These are phyloP conservation scores for Jamesozyma lodderae DNA, from an alignment of 805 yeast species.

Conservation along the genomic window DNA sequence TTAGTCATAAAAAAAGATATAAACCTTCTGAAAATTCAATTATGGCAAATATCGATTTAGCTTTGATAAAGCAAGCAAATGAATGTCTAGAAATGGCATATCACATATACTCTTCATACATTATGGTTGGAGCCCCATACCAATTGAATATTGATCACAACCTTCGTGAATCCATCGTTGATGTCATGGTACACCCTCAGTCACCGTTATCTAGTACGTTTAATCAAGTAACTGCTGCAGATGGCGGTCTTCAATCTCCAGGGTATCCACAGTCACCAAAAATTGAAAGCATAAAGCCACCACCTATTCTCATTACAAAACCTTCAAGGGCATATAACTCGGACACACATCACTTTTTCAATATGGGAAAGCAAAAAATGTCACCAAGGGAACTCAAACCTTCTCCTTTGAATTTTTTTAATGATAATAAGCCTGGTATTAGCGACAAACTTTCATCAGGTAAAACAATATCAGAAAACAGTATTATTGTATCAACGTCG, in stretches of 20 bases:
- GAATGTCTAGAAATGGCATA: slow-evolving; percentile 55
- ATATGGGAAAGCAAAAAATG: background rate
- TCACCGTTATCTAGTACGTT: slow-evolving; percentile 26
- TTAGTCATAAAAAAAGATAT: slow-evolving; percentile 4
- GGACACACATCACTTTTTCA: no score
- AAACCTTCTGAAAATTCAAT: slow-evolving; percentile 19
- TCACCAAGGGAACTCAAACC: slow-evolving; percentile 3
- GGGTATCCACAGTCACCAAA: no score
- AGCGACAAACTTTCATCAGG: no score
- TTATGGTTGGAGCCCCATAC: slow-evolving; percentile 57
- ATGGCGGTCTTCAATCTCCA: no score
- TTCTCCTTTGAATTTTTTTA: slow-evolving; percentile 1
- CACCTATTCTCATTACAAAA: no score
- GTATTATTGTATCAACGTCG: background rate
- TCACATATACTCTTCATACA: slow-evolving; percentile 54
- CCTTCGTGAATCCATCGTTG: slow-evolving; percentile 37
- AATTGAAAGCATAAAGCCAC: no score
- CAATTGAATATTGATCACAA: slow-evolving; percentile 59
- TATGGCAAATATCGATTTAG: slow-evolving; percentile 29
- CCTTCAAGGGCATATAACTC: no score
- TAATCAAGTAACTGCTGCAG: no score
- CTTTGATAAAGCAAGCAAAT: slow-evolving; percentile 38
- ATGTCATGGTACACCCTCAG: slow-evolving; percentile 32
- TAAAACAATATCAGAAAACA: background rate
- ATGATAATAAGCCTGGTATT: background rate